These are phyloP conservation scores for Blastobotrys illinoisensis DNA, from an alignment of 1,139 yeast species.

Conservation along the genomic window DNA sequence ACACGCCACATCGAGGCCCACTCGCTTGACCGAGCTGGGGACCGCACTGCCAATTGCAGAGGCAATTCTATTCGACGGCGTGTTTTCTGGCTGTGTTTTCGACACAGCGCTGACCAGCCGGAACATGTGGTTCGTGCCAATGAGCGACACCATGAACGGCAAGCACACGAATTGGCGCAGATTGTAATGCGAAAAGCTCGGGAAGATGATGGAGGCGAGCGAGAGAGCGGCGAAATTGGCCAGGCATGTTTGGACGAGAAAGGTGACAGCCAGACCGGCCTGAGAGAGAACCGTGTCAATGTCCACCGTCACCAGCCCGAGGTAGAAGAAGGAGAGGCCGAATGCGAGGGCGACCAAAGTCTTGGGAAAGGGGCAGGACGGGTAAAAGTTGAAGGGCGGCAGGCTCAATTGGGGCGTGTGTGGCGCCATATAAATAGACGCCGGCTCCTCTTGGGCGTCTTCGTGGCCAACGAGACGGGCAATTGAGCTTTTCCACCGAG, in stretches of 20 bases:
- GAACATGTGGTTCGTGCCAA: slow-evolving; percentile 43
- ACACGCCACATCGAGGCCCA: slow-evolving; percentile 25
- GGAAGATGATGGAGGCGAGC: slow-evolving; percentile 38
- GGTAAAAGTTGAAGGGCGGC: slow-evolving; percentile 14
- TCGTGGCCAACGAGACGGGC: not conserved
- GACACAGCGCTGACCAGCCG: slow-evolving; percentile 40
- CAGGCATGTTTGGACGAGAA: slow-evolving; percentile 46
- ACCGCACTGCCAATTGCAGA: slow-evolving; percentile 35
- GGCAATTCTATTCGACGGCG: slow-evolving; percentile 36
- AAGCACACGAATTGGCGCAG: slow-evolving; percentile 29
- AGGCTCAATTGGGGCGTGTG: not conserved
- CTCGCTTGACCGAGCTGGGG: slow-evolving; percentile 34
- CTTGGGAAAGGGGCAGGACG: slow-evolving; percentile 16
- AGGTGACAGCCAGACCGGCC: slow-evolving; percentile 57
- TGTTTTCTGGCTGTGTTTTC: slow-evolving; percentile 39
- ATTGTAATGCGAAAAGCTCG: slow-evolving; percentile 21
- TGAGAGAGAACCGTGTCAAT: slow-evolving; percentile 54
- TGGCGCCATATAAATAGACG: slow-evolving; percentile 5
- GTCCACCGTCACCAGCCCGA: slow-evolving; percentile 46
- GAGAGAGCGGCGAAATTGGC: slow-evolving; percentile 50
- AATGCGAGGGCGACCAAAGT: slow-evolving; percentile 26
- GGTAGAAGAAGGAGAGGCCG: slow-evolving; percentile 32
- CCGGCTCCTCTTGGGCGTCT: not conserved
- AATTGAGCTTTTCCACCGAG: slow-evolving; percentile 10
- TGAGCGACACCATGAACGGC: slow-evolving; percentile 39